Base-by-base conservation (phyloP, 768 basidiomycete genomes). In the Russula olivacea region DNA sequence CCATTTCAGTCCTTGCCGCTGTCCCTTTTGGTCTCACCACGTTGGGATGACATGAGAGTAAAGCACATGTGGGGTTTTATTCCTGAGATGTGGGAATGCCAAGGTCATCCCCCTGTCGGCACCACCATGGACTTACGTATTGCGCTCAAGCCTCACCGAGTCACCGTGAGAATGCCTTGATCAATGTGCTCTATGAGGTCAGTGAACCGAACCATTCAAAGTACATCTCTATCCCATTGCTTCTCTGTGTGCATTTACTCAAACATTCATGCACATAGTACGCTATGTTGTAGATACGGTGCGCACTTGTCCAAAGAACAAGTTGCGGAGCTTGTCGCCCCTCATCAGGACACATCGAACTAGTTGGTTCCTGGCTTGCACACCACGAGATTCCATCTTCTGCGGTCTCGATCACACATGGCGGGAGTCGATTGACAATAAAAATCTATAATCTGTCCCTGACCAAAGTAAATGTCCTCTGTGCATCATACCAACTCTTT, bases 221-320 rank as follows among this genome's bases (percentile, higher is more conserved):
- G 65, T 63, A 41, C 19, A 54, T 56, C 4, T 34, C 25, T 12
- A 9, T 25, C 15, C 21, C 28, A 12, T 32, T 12, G 7, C 23
- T 11, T 14, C 1, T 15, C 5, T n/a, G 23, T 21, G 4, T 21
- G 23, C 10, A 1, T 17, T 41, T 55, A 23, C 17, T 30, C 3
- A 9, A 15, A 30, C 14, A 30, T 45, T 19, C 21, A 12, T 34
- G 9, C 12, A 4, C 6, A 19, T 28, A 4, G 41, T 2, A 1
- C 9, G 2, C 5, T 28, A 28, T 30, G 17, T 12, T 21, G 4
- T 52, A 83, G 83, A 61, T 86, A 86, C 65, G 83, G 84, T 15
- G 74, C 80, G 64, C 85, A 88, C 70, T 74, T 88, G 36, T 78
- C 81, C 47, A 81, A 83, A 69, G 81, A 80, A 58, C 80, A 86